Base-by-base conservation (phyloP, 495 filamentous ascomycete genomes). In the Aspergillus cavernicola region DNA sequence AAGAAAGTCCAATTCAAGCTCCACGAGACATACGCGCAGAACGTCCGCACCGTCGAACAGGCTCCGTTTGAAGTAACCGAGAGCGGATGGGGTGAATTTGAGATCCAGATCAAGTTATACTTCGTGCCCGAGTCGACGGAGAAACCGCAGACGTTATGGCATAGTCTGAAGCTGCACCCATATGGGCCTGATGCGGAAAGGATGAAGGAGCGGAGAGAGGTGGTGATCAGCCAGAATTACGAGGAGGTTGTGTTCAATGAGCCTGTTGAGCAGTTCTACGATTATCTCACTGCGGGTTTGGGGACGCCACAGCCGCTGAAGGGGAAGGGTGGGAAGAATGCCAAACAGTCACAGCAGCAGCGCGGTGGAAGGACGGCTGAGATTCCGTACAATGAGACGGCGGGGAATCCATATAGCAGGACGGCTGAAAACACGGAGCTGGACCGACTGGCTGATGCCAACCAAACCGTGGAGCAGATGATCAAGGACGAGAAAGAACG, bases 51-150 rank as follows among this genome's bases (percentile, higher is more conserved):
- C 39, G 67, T 90, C 73, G 77, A 89, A 67, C 78, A 81, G 39
- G 83, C 83, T 23, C 86, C 92, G 23, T 97, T 96, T 67, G 81
- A 88, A 66, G 87, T 97, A 38, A 78, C 78, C 45, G 93, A 97
- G 70, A 96, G 92, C 0, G 93, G 93, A 32, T 98, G 92, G 90
- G 93, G 93, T 59, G 93, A 96, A 74, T 98, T 98, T 74, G 88
- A 93, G 63, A 92, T 97, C 57, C 85, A 89, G 52, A 87, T 98
- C 64, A 89, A 95, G 62, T 72, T 98, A 0, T 92, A 90, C 73
- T 97, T 96, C 68, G 81, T 88, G 18, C 82, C 86, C 18, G 88
- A 95, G 59, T 86, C 84, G 29, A 79, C 77, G 62, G 93, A 97
- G 73, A 97, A 97, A 69, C 86, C 92, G 10, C 87, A 93, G 71